These are phyloP conservation scores for Fistulinella cinereoalba DNA, from an alignment of 1,284 basidiomycete species.

Conservation along the genomic window DNA sequence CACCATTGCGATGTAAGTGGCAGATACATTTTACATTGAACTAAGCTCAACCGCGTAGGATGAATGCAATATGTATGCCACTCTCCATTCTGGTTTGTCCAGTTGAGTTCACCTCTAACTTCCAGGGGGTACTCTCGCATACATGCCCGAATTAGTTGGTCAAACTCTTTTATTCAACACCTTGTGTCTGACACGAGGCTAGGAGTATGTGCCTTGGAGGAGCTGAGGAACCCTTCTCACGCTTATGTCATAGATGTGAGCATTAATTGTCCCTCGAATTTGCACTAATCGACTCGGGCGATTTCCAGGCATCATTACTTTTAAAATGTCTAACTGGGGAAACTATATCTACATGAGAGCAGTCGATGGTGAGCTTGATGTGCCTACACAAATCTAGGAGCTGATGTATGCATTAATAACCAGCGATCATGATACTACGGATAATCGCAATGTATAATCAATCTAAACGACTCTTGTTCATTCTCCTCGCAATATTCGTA, in stretches of 20 bases:
- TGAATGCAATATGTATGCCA: slow-evolving; percentile 1
- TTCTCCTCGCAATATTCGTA: slow-evolving; percentile 5
- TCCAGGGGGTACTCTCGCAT: slow-evolving; percentile 1
- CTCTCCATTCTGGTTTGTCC: not conserved
- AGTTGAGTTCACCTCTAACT: not conserved
- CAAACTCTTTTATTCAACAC: not conserved
- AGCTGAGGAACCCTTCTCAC: not conserved
- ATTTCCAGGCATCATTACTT: not conserved
- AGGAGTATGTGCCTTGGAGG: slow-evolving; percentile 2
- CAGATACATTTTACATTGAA: not conserved
- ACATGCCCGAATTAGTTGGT: slow-evolving; percentile 4
- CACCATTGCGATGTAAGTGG: slow-evolving; percentile 6
- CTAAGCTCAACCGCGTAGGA: not conserved
- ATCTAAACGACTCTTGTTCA: slow-evolving; percentile 2
- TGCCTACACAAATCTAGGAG: not conserved
- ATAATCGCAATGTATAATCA: slow-evolving; percentile 10
- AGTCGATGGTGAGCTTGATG: slow-evolving; percentile 2
- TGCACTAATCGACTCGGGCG: not conserved
- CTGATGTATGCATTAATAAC: not conserved
- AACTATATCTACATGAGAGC: slow-evolving; percentile 5
- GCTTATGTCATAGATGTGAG: slow-evolving; percentile 4
- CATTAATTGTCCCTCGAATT: not conserved
- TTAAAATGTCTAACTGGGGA: slow-evolving; percentile 5
- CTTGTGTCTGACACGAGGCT: not conserved
- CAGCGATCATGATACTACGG: slow-evolving; percentile 10